These are phyloP conservation scores for Corchorus olitorius DNA, from an alignment of 345 rosid species.

Conservation along the genomic window DNA sequence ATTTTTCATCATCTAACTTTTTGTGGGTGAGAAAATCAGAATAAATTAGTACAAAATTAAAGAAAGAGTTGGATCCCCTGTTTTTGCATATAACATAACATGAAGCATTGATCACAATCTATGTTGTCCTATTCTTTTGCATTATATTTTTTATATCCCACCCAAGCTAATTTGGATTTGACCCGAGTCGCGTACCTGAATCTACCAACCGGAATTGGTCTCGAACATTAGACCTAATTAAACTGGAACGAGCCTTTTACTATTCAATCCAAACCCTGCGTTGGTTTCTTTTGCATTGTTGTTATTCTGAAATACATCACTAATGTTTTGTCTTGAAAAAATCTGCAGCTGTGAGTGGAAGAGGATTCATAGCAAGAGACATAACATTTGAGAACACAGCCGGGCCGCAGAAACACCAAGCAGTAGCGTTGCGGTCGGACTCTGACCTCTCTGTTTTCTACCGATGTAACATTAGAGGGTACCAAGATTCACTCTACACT, in stretches of 20 bases:
- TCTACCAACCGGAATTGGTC: too few species aligned
- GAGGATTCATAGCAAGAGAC: constrained; percentile 80
- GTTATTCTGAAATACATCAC: background rate
- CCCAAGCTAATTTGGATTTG: too few species aligned
- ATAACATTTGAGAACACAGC: constrained; percentile 85
- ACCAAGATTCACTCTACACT: constrained; percentile 84
- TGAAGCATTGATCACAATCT: too few species aligned
- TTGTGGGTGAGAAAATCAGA: background rate
- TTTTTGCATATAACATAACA: too few species aligned
- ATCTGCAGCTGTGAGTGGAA: constrained; percentile 78
- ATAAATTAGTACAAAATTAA: background rate
- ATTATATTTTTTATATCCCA: too few species aligned
- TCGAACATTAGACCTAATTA: too few species aligned
- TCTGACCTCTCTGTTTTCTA: constrained; percentile 73
- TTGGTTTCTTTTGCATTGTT: background rate
- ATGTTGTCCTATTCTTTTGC: too few species aligned
- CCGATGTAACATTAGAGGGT: constrained; percentile 64
- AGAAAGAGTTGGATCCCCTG: background rate
- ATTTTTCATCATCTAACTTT: background rate
- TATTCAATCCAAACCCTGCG: too few species aligned
- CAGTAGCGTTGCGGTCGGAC: constrained; percentile 78
- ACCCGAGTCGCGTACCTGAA: too few species aligned
- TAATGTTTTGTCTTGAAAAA: background rate
- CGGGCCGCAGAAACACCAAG: constrained; percentile 83
- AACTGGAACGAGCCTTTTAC: too few species aligned